Base-by-base conservation (phyloP, 345 rosid species). In the Dovyalis caffra region DNA sequence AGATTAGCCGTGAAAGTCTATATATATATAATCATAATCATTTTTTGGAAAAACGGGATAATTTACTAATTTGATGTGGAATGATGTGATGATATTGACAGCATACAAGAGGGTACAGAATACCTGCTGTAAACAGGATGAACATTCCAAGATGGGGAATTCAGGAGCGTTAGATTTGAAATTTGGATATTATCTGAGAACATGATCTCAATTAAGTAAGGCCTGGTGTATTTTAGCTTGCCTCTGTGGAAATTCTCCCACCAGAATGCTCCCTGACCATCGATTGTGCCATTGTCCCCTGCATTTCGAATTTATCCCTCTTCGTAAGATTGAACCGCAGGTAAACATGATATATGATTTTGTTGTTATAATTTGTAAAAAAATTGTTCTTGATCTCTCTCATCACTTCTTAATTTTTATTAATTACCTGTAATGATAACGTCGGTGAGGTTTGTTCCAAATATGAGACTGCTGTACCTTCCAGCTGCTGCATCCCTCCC, bases 71-170 rank as follows among this genome's bases (percentile, higher is more conserved):
- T 8, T 12, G 16, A 1, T 7, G 4, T 15, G 4, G 21, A 15
- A 23, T 4, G 33, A 15, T 7, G n/a, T 29, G n/a, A 14, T 10
- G 38, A 16, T 28, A 5, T 28, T 29, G 53, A 31, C 8, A 4
- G 18, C 32, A 43, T 8, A 3, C 25, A 49, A 16, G 1, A 51
- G 18, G 40, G 26, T 11, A 61, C 49, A 10, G 12, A 32, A 5
- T 71, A 93, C 98, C 97, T 90, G 87, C 95, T 89, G 74, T 94
- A 94, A 15, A 92, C 91, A 40, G 97, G 98, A 81, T 94, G 98
- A 64, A 94, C 86, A 71, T 90, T 92, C 98, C 98, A 94, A 4
- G 94, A 86, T 3, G 98, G 98, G 18, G 97, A 87, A 79, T 94
- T 89, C 23, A 94, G 78, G 77, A 94, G 90, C 58, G 97, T 90